phyloP scores from a whole-genome alignment of 1,284 basidiomycete species.

The Sporisorium graminicola region DNA sequence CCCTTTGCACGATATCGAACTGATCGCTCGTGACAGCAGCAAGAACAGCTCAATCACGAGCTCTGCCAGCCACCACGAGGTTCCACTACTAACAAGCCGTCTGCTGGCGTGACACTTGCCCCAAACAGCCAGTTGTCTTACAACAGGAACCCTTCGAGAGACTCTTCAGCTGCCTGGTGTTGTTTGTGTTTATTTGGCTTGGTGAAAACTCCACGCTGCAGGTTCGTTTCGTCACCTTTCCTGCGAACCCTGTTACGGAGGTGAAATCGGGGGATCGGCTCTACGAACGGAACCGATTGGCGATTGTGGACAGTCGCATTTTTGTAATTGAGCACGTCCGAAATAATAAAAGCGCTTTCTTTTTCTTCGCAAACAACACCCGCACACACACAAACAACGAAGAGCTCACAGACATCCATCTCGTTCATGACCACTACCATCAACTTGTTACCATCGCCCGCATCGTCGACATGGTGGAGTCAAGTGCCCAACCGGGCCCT shows the following conservation, averaged over 20 bases:
- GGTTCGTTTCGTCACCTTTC: constrained; percentile 19
- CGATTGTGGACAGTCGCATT: too few species aligned
- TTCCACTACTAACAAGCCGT: background rate
- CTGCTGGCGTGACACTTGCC: background rate
- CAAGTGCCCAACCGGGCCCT: constrained; percentile 6
- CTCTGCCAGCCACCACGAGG: background rate
- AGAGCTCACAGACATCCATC: background rate
- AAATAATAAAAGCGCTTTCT: background rate
- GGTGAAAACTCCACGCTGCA: constrained; percentile 35
- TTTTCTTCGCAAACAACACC: constrained; percentile 28
- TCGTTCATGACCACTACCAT: constrained; percentile 1
- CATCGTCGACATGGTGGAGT: constrained; percentile 9
- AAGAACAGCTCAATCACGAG: background rate
- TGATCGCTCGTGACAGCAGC: constrained; percentile 1
- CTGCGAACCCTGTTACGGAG: background rate
- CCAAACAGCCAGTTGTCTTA: too few species aligned
- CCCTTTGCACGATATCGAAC: background rate
- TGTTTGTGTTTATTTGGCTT: background rate
- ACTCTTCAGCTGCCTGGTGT: too few species aligned
- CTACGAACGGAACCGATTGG: too few species aligned
- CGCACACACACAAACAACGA: constrained; percentile 7
- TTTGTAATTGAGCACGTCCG: too few species aligned
- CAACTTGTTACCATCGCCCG: background rate
- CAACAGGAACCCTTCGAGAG: too few species aligned
- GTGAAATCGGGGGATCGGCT: constrained; percentile 12